These are phyloP conservation scores for Penicillium waksmanii DNA, from an alignment of 495 filamentous ascomycete species.

Conservation along the genomic window DNA sequence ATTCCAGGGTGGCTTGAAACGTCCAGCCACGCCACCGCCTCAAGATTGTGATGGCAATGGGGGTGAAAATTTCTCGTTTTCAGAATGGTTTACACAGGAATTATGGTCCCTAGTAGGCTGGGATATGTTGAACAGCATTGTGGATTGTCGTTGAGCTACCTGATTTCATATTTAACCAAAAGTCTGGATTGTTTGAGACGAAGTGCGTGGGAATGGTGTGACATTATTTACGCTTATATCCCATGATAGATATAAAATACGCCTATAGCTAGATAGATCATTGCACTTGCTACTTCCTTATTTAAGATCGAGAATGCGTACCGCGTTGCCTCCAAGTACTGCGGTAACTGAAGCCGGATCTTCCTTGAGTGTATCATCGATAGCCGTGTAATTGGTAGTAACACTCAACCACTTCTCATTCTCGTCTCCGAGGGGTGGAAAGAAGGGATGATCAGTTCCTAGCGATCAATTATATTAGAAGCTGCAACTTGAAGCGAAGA, in stretches of 20 bases:
- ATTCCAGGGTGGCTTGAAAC: constrained; percentile 31
- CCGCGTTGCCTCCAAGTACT: constrained; percentile 73
- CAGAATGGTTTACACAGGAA: constrained; percentile 52
- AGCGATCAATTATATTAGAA: constrained; percentile 8
- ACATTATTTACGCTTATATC: not conserved
- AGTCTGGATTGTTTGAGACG: not conserved
- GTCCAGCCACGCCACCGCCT: constrained; percentile 28
- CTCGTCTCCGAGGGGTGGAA: constrained; percentile 71
- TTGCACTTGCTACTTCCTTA: constrained; percentile 17
- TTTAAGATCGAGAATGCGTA: constrained; percentile 61
- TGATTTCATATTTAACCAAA: not conserved
- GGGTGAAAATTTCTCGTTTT: constrained; percentile 17
- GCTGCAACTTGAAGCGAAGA: not conserved
- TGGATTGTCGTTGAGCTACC: not conserved
- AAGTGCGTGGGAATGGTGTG: not conserved
- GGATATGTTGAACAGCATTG: constrained; percentile 37
- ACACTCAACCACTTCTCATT: constrained; percentile 83
- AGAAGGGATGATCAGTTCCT: constrained; percentile 94
- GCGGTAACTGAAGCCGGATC: constrained; percentile 51
- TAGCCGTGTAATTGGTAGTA: constrained; percentile 72
- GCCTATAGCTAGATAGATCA: not conserved
- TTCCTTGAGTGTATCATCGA: constrained; percentile 60
- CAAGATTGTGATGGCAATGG: constrained; percentile 11
- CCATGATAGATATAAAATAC: not conserved
- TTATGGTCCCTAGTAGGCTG: constrained; percentile 56